Conservation (phyloP, 176 grass and related monocot species). For the Musa itinerans region DNA sequence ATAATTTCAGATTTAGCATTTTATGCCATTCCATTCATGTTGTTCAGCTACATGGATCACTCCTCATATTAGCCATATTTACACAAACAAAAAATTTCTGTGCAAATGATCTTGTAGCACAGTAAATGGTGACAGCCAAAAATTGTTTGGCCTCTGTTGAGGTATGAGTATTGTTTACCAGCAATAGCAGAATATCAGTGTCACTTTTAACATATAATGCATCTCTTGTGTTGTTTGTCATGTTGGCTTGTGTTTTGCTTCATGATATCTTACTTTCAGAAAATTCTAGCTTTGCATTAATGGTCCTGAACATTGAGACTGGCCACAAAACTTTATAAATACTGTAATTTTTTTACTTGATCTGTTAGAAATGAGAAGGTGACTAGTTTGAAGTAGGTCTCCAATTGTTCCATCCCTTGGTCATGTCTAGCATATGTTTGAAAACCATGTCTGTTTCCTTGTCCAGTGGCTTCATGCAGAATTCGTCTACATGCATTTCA, state of each 20-base stretch:
- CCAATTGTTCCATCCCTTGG: not conserved
- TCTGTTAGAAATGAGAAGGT: not conserved
- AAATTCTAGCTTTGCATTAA: not conserved
- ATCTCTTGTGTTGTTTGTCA: not conserved
- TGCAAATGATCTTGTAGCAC: not conserved
- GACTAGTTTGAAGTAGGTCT: not conserved
- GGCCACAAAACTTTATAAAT: no score
- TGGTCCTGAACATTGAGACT: no score
- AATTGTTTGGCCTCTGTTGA: not conserved
- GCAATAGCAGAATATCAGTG: not conserved
- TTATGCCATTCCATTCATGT: not conserved
- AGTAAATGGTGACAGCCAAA: not conserved
- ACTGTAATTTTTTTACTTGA: no score
- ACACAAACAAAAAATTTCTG: not conserved
- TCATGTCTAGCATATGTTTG: not conserved
- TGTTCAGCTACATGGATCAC: not conserved
- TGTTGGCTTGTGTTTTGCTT: not conserved
- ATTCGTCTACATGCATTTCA: no score
- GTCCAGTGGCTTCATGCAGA: no score
- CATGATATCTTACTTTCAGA: not conserved
- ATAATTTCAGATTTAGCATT: not conserved
- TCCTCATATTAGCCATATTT: not conserved
- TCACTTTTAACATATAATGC: not conserved
- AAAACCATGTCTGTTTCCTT: no score
- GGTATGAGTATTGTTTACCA: not conserved